Conservation (phyloP, 768 basidiomycete species). For the Hygrocybe punicea region DNA sequence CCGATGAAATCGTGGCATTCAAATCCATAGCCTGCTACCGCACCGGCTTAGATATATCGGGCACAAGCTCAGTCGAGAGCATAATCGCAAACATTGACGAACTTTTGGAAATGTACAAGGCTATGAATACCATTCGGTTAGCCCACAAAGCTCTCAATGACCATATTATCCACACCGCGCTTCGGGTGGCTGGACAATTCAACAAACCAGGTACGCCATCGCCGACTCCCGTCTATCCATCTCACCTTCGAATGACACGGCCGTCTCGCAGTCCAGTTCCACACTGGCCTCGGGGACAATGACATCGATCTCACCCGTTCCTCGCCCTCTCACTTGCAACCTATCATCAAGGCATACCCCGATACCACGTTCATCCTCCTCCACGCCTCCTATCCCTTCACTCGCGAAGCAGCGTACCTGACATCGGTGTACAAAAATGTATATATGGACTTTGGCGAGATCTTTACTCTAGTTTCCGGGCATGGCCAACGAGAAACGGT, state of each 20-base stretch:
- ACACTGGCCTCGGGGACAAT: slow-evolving; percentile 76
- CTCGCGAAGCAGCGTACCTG: slow-evolving; percentile 74
- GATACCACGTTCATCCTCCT: slow-evolving; percentile 62
- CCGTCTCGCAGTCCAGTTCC: slow-evolving; percentile 65
- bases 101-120: slow-evolving; percentile 35
- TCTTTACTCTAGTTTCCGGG: slow-evolving; percentile 64
- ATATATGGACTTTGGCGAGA: slow-evolving; percentile 76
- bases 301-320: slow-evolving; percentile 58
- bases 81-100: slow-evolving; percentile 33
- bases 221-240: slow-evolving; percentile 1
- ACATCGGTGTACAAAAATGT: slow-evolving; percentile 70
- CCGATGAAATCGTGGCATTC: slow-evolving; percentile 58
- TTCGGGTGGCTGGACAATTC: slow-evolving; percentile 49
- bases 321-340: slow-evolving; percentile 66
- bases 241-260: not conserved
- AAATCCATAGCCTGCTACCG: slow-evolving; percentile 79
- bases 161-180: slow-evolving; percentile 52
- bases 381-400: slow-evolving; percentile 76
- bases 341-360: slow-evolving; percentile 62
- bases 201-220: slow-evolving; percentile 56
- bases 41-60: slow-evolving; percentile 60
- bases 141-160: slow-evolving; percentile 66
- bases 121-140: slow-evolving; percentile 46
- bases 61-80: slow-evolving; percentile 25
- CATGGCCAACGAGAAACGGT: slow-evolving; percentile 60